A percentile compares a stretch with the other conserved stretches of the same genome.
These are phyloP conservation scores for Sugiyamaella sp. DNA, from an alignment of 1,139 yeast genomes.

Conservation along the genomic window DNA sequence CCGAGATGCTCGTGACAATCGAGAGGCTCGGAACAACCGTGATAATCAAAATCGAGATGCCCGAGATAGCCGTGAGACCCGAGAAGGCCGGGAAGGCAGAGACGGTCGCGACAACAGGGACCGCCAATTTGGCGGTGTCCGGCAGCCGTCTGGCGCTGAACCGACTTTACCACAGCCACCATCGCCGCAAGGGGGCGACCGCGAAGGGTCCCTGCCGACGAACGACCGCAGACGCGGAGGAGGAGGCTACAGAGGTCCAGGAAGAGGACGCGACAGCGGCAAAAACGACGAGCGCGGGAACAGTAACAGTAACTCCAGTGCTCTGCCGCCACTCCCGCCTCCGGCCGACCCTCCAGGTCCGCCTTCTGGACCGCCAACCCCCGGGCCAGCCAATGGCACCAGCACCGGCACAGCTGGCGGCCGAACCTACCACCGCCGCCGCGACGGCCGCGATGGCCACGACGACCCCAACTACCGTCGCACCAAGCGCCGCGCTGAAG, in stretches of 20 bases:
- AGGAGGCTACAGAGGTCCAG: background rate
- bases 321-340: background rate
- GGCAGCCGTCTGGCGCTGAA: too few relatives aligned
- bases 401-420: background rate
- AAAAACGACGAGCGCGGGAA: conserved; percentile 3
- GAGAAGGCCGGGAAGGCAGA: background rate
- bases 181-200: conserved; percentile 13
- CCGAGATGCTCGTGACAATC: background rate
- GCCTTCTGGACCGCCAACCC: background rate
- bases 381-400: background rate
- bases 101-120: background rate
- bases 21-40: background rate
- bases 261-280: conserved; percentile 3
- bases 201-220: background rate
- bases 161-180: conserved; percentile 20
- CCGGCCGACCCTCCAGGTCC: background rate
- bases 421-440: background rate
- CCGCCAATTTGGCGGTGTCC: background rate
- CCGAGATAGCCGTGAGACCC: background rate
- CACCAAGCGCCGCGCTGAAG: conserved; percentile 16
- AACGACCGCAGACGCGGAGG: background rate
- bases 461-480: conserved; percentile 6
- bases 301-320: background rate
- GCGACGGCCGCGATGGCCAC: background rate
- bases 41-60: background rate